These are phyloP conservation scores for Curvularia sp. DNA, from an alignment of 2,329 filamentous ascomycete species.

Conservation along the genomic window DNA sequence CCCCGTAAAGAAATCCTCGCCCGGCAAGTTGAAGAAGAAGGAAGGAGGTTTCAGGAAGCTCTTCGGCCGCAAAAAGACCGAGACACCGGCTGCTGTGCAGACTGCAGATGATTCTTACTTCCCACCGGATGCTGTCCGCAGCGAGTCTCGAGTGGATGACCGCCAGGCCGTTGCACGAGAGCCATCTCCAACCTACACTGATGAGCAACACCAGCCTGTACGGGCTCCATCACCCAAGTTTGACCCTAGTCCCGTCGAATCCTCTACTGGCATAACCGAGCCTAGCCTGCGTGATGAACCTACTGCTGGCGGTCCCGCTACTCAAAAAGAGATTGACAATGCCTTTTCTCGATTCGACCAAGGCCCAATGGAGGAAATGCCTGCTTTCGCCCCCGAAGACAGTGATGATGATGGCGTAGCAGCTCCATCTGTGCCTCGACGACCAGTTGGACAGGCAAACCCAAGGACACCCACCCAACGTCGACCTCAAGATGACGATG, in stretches of 20 bases:
- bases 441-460: conserved; percentile 26
- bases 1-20: conserved; percentile 38
- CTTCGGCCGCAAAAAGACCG: conserved; percentile 50
- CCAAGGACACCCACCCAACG: conserved; percentile 30
- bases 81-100: conserved; percentile 24
- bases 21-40: conserved; percentile 49
- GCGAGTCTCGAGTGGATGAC: conserved; percentile 35
- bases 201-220: conserved; percentile 31
- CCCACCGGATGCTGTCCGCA: conserved; percentile 32
- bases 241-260: conserved; percentile 37
- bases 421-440: conserved; percentile 36
- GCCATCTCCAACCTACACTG: conserved; percentile 34
- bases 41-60: conserved; percentile 51
- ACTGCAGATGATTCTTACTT: conserved; percentile 29
- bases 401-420: conserved; percentile 36
- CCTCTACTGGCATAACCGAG: conserved; percentile 26
- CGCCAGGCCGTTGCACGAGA: conserved; percentile 33
- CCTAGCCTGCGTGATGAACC: conserved; percentile 56
- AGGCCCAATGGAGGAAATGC: conserved; percentile 84
- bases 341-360: conserved; percentile 81
- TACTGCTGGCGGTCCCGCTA: conserved; percentile 66
- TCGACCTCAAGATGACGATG: conserved; percentile 34
- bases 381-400: conserved; percentile 73
- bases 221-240: conserved; percentile 31
- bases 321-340: conserved; percentile 65